These are phyloP conservation scores for Ceriops zippeliana DNA, from an alignment of 345 rosid genomes.

Conservation along the genomic window DNA sequence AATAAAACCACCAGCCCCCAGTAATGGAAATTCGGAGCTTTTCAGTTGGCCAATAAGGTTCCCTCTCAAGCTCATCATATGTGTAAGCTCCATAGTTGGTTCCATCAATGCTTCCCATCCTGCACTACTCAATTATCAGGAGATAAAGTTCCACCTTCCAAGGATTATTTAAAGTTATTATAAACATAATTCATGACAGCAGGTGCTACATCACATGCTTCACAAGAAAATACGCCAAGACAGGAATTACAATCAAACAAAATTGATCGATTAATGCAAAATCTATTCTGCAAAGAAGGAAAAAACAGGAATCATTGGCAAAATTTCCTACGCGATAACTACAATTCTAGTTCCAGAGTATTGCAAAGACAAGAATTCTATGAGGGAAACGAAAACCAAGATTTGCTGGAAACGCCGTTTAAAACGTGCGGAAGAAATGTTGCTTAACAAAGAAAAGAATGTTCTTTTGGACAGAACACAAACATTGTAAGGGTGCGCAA, in stretches of 20 bases:
- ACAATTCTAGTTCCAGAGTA: background rate
- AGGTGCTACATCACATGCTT: background rate
- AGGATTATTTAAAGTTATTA: background rate
- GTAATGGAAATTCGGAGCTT: conserved; percentile 80
- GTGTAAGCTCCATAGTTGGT: conserved; percentile 71
- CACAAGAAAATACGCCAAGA: background rate
- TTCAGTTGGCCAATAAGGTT: conserved; percentile 89
- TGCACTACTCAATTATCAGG: conserved; percentile 17
- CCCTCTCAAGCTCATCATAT: conserved; percentile 74
- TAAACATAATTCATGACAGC: background rate
- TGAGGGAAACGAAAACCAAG: background rate
- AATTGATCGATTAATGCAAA: background rate
- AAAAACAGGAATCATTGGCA: background rate
- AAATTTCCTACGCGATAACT: background rate
- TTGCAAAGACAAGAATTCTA: background rate
- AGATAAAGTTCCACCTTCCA: background rate
- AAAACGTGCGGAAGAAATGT: too few species aligned
- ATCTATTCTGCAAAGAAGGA: background rate
- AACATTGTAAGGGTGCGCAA: background rate
- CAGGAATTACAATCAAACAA: background rate
- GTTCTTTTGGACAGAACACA: background rate
- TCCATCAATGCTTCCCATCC: conserved; percentile 72
- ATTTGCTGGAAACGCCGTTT: too few species aligned
- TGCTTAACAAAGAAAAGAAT: background rate
- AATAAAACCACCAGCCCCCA: conserved; percentile 90